These are phyloP conservation scores for Colletotrichum musicola DNA, from an alignment of 2,329 filamentous ascomycete species.

Conservation along the genomic window DNA sequence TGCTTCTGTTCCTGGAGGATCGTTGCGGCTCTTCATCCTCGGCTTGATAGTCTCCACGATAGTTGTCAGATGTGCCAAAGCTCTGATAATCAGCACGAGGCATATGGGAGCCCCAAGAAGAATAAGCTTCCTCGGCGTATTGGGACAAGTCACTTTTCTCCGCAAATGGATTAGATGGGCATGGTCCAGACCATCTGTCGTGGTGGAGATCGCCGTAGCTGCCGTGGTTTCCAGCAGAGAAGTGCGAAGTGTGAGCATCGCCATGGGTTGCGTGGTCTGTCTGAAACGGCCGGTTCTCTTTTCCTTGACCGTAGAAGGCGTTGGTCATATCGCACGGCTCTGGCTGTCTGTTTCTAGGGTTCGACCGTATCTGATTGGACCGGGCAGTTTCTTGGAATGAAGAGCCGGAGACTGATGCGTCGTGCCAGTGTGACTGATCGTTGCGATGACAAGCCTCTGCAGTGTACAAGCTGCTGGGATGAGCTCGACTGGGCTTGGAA, in stretches of 20 bases:
- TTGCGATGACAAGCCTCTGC: neutral
- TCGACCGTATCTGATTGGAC: neutral
- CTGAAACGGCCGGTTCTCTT: constrained; percentile 21
- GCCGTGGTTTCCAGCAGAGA: neutral
- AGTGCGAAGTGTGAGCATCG: neutral
- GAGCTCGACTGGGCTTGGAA: neutral
- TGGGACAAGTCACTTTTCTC: neutral
- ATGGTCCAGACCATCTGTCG: neutral
- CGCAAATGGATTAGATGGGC: neutral
- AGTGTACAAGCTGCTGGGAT: constrained; percentile 1
- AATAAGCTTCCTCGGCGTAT: neutral
- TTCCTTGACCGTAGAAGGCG: constrained; percentile 2
- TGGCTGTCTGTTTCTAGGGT: constrained; percentile 5
- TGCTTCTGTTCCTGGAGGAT: neutral
- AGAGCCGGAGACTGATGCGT: neutral
- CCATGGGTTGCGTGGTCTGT: neutral
- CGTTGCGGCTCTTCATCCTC: neutral
- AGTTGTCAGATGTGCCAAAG: neutral
- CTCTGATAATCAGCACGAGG: neutral
- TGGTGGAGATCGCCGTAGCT: neutral
- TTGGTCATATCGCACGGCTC: neutral
- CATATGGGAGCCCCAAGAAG: neutral
- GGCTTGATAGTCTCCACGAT: neutral
- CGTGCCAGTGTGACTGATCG: neutral
- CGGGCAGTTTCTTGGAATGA: too few species aligned